Percentiles rank a stretch among this genome's conserved stretches.
These are phyloP conservation scores for Nicotiana knightiana DNA, from an alignment of 257 asterid genomes.

Conservation along the genomic window DNA sequence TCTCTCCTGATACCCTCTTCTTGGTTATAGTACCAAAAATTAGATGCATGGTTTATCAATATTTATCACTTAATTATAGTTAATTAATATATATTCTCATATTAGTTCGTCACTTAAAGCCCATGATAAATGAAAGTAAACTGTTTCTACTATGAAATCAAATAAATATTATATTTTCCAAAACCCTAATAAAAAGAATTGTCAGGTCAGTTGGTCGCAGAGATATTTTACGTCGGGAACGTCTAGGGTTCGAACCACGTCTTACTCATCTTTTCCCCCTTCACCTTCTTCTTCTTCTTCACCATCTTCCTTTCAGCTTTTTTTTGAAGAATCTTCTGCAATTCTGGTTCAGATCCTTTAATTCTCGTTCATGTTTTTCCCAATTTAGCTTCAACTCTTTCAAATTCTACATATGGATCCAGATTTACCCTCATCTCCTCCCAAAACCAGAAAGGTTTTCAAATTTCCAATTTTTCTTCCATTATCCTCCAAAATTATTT, in stretches of 20 bases:
- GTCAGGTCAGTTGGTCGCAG: neutral
- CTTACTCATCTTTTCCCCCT: too few species aligned
- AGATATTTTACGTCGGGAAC: fast-evolving
- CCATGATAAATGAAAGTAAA: too few species aligned
- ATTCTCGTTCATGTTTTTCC: neutral
- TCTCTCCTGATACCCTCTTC: too few species aligned
- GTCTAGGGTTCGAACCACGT: slow-evolving; percentile 22
- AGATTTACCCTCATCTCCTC: slow-evolving; percentile 30
- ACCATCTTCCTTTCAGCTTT: slow-evolving; percentile 12
- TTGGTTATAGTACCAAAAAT: too few species aligned
- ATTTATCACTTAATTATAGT: too few species aligned
- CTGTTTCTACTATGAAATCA: too few species aligned
- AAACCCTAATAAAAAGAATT: too few species aligned
- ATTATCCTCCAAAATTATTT: neutral
- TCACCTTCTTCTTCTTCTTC: neutral
- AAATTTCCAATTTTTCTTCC: neutral
- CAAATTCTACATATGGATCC: slow-evolving; percentile 42
- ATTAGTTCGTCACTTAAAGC: too few species aligned
- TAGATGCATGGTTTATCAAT: too few species aligned
- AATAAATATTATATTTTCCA: too few species aligned
- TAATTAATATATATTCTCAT: too few species aligned
- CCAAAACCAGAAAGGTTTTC: slow-evolving; percentile 41
- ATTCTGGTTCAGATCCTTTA: neutral
- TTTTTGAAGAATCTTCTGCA: slow-evolving; percentile 9
- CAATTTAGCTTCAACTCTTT: slow-evolving; percentile 2